Evolutionary conservation across 495 filamentous ascomycete species (phyloP).

Genomic region (Penicillium paxilli): DNA sequence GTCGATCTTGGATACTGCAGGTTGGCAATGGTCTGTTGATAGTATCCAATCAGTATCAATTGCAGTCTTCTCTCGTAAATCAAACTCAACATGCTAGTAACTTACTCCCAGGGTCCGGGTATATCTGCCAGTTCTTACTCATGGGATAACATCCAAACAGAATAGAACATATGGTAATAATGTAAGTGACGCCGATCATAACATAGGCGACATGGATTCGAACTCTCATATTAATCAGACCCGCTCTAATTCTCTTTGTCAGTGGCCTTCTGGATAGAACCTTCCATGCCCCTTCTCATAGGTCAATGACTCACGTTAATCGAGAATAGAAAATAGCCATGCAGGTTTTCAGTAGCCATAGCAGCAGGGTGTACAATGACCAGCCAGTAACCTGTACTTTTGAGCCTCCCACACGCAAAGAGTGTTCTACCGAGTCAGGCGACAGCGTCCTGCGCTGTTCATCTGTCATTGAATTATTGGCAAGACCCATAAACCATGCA

Average conservation of each 20-base stretch:
- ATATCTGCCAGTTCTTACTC: conserved; percentile 58
- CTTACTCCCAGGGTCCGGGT: conserved; percentile 57
- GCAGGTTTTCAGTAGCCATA: conserved; percentile 61
- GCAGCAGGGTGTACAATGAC: conserved; percentile 55
- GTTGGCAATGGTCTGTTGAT: conserved; percentile 41
- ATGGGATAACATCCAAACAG: conserved; percentile 55
- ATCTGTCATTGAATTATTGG: conserved; percentile 58
- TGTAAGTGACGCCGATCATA: conserved; percentile 51
- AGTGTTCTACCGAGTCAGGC: conserved; percentile 46
- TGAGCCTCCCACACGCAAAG: conserved; percentile 52
- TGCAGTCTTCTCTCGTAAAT: neutral
- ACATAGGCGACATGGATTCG: conserved; percentile 55
- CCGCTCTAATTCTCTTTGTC: conserved; percentile 35
- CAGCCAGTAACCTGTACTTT: conserved; percentile 59
- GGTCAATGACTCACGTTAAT: conserved; percentile 48
- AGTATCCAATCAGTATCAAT: neutral
- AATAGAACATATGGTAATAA: conserved; percentile 54
- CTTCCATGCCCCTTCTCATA: neutral
- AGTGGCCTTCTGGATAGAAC: neutral
- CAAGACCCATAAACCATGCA: conserved; percentile 47
- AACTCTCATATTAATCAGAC: conserved; percentile 45
- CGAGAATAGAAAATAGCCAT: conserved; percentile 62
- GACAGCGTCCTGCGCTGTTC: conserved; percentile 42
- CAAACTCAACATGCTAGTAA: conserved; percentile 7
- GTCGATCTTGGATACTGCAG: conserved; percentile 47